These are phyloP conservation scores for Metschnikowia cubensis DNA, from an alignment of 805 yeast species.

Conservation along the genomic window DNA sequence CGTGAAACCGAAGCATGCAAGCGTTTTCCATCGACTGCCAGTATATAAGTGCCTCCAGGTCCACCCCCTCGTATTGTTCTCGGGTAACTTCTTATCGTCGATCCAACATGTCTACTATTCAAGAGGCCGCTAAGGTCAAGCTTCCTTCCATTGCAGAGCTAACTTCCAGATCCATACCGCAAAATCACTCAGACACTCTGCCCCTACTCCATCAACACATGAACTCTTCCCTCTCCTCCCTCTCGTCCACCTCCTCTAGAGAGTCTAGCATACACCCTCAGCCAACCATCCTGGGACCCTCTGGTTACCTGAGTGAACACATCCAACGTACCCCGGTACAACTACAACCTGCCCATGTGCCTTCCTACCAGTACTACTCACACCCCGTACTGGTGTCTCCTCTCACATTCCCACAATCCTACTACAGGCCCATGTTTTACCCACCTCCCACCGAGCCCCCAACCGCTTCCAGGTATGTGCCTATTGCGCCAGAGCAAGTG, in stretches of 20 bases:
- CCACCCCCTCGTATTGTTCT: background rate
- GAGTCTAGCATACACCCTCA: background rate
- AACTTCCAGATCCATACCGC: constrained; percentile 7
- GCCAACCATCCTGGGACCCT: background rate
- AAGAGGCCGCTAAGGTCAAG: constrained; percentile 10
- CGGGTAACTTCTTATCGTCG: constrained; percentile 1
- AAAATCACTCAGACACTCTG: constrained; percentile 2
- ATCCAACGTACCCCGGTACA: background rate
- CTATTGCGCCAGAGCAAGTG: constrained; percentile 1
- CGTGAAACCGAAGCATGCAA: constrained; percentile 3
- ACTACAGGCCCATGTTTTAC: constrained; percentile 5
- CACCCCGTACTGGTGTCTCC: constrained; percentile 4
- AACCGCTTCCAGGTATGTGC: background rate
- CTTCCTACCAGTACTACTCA: constrained; percentile 6
- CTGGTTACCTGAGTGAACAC: background rate
- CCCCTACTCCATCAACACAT: constrained; percentile 6
- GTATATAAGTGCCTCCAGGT: background rate
- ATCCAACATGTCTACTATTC: background rate
- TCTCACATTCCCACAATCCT: constrained; percentile 2
- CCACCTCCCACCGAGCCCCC: background rate
- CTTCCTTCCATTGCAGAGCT: constrained; percentile 20
- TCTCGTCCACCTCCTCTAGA: background rate
- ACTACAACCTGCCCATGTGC: background rate
- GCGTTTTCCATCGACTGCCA: background rate
- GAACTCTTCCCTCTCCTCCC: background rate